These are phyloP conservation scores for Annulohypoxylon nitens DNA, from an alignment of 495 filamentous ascomycete species.

Conservation along the genomic window DNA sequence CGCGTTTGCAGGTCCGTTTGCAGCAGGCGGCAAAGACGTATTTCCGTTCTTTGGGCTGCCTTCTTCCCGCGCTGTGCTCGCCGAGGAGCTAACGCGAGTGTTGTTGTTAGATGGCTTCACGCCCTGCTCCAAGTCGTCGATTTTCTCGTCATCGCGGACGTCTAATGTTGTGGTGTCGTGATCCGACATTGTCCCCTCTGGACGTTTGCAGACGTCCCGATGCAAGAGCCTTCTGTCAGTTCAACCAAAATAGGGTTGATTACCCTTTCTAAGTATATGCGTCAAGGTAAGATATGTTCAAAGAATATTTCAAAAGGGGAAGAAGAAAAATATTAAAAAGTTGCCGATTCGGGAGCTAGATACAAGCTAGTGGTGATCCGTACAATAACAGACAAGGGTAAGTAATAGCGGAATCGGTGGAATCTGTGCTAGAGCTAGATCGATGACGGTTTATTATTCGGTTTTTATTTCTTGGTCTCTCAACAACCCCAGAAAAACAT, in stretches of 20 bases:
- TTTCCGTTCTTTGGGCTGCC: slow-evolving; percentile 2
- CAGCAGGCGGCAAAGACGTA: neutral
- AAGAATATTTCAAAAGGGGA: slow-evolving; percentile 4
- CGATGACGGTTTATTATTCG: slow-evolving; percentile 12
- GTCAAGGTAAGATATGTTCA: neutral
- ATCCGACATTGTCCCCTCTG: slow-evolving; percentile 31
- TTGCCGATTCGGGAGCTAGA: slow-evolving; percentile 17
- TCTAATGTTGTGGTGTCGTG: slow-evolving; percentile 35
- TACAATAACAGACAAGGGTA: slow-evolving; percentile 20
- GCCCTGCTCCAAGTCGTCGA: slow-evolving; percentile 37
- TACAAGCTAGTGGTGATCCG: slow-evolving; percentile 26
- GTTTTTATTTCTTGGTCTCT: slow-evolving; percentile 1
- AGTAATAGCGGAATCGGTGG: slow-evolving; percentile 24
- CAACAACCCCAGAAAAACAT: neutral
- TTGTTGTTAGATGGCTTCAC: slow-evolving; percentile 20
- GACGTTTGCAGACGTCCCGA: neutral
- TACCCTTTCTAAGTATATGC: neutral
- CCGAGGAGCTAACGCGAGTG: slow-evolving; percentile 29
- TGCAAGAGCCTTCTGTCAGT: slow-evolving; percentile 11
- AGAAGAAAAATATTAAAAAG: slow-evolving; percentile 11
- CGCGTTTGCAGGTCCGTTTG: neutral
- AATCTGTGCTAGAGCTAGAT: slow-evolving; percentile 16
- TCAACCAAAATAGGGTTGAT: slow-evolving; percentile 14
- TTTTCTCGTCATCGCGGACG: slow-evolving; percentile 43
- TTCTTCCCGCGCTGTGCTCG: slow-evolving; percentile 36